Base-by-base conservation (phyloP, 805 yeast genomes). In the Kodamaea nitidulidarum region DNA sequence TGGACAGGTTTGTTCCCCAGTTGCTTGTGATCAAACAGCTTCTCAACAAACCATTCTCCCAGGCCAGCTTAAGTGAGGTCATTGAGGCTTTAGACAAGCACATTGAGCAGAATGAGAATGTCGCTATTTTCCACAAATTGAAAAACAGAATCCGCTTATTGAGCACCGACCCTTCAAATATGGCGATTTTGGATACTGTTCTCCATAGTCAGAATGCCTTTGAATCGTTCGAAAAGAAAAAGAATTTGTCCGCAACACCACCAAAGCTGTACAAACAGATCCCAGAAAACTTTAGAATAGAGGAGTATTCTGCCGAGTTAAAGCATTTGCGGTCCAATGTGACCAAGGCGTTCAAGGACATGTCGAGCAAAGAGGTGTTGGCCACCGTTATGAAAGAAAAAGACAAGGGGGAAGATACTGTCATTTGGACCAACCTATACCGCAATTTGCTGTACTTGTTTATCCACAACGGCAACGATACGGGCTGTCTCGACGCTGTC, bases 101-200 rank as follows among this genome's bases (percentile, higher is more conserved):
- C 12, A 33, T 32, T 3, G 40, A 54, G 3, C 25, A 48, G 15
- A 28, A 54, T 29, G 42, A 43, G 20, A 31, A 43, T 4, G 36
- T 27, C 4, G 46, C 51, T n/a, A 32, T 47, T 2, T 36, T 35
- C 22, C 36, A 38, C 15, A 51, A 47, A 16, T 43, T 56, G 39
- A 36, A 46, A 25, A 45, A 44, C n/a, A 39, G 48, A n/a, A 42
- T 56, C 33, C 30, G 40, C 8, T 27, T 47, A 49, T 66, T 41
- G 61, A 55, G 58, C n/a, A 49, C 75, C 21, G 81, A 81, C 48
- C 81, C 82, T 12, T 83, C 81, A 1, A 73, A 76, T 48, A 65
- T 81, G 2, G 74, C 73, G 37, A 67, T 76, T 10, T 67, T 81
- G 49, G 88, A 81, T 49, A 63, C 81, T 1, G 51, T 81, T 28